Evolutionary conservation across 495 filamentous ascomycete species (phyloP).

Genomic region (Antarctomyces pellizariae): DNA sequence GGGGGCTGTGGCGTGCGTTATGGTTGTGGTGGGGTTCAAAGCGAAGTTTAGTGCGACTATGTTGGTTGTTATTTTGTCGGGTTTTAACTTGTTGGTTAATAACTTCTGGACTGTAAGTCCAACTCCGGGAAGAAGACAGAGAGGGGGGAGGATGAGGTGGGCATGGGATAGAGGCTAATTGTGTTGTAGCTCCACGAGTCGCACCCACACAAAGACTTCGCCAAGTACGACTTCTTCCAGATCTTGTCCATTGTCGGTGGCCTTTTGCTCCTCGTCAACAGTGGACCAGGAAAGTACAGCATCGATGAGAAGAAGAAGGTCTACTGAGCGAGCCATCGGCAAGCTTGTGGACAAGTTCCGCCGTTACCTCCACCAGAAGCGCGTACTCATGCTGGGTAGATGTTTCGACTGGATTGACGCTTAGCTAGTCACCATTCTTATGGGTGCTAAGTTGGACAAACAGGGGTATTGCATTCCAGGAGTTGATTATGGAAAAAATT

Average conservation of each 20-base stretch:
- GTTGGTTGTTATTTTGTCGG: constrained; percentile 76
- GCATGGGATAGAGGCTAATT: background rate
- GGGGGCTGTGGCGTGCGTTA: constrained; percentile 79
- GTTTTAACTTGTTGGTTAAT: constrained; percentile 94
- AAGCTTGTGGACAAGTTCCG: no score
- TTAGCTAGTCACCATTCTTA: no score
- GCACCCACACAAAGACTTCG: constrained; percentile 98
- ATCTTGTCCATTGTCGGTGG: constrained; percentile 96
- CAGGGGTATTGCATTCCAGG: no score
- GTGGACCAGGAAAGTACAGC: constrained; percentile 88
- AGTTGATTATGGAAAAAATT: no score
- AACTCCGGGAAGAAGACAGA: no score
- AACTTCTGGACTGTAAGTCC: constrained; percentile 97
- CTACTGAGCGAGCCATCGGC: no score
- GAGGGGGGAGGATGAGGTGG: background rate
- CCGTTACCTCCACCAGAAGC: no score
- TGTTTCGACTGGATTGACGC: no score
- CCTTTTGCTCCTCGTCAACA: constrained; percentile 87
- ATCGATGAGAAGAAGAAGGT: constrained; percentile 99
- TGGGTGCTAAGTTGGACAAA: no score
- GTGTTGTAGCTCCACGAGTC: constrained; percentile 66
- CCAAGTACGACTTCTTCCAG: constrained; percentile 99
- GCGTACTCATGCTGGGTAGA: no score
- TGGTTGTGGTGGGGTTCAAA: constrained; percentile 99
- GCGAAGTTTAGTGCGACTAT: constrained; percentile 94